Base-by-base conservation (phyloP, 495 filamentous ascomycete species). In the Neurospora sp. region DNA sequence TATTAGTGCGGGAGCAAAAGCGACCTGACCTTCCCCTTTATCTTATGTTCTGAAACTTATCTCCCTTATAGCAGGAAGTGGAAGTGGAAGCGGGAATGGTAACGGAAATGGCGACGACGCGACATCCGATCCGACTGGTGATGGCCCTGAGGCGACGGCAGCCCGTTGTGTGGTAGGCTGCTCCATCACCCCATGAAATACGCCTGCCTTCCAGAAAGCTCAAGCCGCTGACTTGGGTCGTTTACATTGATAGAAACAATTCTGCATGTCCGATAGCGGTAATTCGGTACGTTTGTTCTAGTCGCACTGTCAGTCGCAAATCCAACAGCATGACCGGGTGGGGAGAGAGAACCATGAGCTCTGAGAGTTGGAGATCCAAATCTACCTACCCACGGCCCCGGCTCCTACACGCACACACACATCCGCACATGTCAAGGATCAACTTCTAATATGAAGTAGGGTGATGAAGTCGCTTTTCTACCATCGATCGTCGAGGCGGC, bases 401-500 rank as follows among this genome's bases (percentile, higher is more conserved):
- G 27, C 23, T 62, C 23, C 54, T 35, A 31, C 54, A 16, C 14
- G 54, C 20, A 62, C 54, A 62, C 27, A 31, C 4, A 62, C 23
- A 62, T 12, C 12, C 14, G 23, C 54, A 62, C 11, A 62, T 62
- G 12, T 62, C 54, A 14, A 14, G 5, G 23, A 7, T 31, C 23
- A 62, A 62, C 27, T 8, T 31, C 54, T 62, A 4, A 62, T 20
- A 18, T 48, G 48, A 69, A 39, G 37, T 81, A 93, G 85, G 92
- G 92, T 75, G 92, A 93, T 77, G 96, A 98, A 84, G 94, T 96
- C 73, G 89, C 97, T 44, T 92, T 93, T 77, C 92, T 99, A n/a
- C 96, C 96, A 8, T 85, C 89, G 38, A 98, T 99, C 76, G 96
- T 99, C 81, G 96, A 98, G 75, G 88, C 90, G 39, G 94, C 95